These are phyloP conservation scores for Pyrenula massariospora DNA, from an alignment of 495 filamentous ascomycete species.

Conservation along the genomic window DNA sequence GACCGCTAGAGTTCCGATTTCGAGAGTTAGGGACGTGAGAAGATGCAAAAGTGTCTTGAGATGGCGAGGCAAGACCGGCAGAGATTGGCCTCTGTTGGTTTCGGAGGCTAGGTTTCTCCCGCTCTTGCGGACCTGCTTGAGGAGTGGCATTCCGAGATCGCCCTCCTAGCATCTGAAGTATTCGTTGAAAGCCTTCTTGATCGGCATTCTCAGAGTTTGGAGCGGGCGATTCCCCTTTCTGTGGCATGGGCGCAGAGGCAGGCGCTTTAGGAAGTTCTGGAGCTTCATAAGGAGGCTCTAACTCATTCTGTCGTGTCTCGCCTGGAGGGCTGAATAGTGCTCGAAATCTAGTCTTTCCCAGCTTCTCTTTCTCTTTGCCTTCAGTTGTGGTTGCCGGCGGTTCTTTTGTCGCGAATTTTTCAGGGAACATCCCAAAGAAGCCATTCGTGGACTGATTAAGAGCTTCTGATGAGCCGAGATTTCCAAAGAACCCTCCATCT, in stretches of 20 bases:
- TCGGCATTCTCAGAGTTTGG: slow-evolving; percentile 53
- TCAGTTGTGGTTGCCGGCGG: not conserved
- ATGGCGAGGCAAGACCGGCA: slow-evolving; percentile 9
- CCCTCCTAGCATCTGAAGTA: slow-evolving; percentile 70
- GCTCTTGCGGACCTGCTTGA: slow-evolving; percentile 21
- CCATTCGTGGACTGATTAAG: not conserved
- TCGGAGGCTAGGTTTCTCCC: slow-evolving; percentile 16
- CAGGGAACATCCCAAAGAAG: not conserved
- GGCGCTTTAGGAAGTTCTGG: slow-evolving; percentile 42
- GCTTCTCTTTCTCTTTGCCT: slow-evolving; percentile 9
- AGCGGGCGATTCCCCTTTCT: slow-evolving; percentile 17
- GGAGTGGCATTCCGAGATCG: slow-evolving; percentile 31
- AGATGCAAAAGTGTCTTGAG: slow-evolving; percentile 23
- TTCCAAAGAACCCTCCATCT: not conserved
- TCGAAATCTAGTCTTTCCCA: slow-evolving; percentile 67
- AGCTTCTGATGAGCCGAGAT: not conserved
- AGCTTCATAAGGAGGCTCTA: slow-evolving; percentile 1
- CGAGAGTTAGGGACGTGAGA: slow-evolving; percentile 19
- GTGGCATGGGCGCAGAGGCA: slow-evolving; percentile 20
- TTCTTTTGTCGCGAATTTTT: not conserved
- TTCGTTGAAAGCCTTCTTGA: slow-evolving; percentile 79
- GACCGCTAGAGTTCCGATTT: slow-evolving; percentile 15
- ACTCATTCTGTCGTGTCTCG: slow-evolving; percentile 5
- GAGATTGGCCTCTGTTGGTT: slow-evolving; percentile 17
- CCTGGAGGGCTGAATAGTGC: slow-evolving; percentile 65